These are phyloP conservation scores for Gamsiella multidivaricata DNA, from an alignment of 192 early-diverging fungal genomes.

Conservation along the genomic window DNA sequence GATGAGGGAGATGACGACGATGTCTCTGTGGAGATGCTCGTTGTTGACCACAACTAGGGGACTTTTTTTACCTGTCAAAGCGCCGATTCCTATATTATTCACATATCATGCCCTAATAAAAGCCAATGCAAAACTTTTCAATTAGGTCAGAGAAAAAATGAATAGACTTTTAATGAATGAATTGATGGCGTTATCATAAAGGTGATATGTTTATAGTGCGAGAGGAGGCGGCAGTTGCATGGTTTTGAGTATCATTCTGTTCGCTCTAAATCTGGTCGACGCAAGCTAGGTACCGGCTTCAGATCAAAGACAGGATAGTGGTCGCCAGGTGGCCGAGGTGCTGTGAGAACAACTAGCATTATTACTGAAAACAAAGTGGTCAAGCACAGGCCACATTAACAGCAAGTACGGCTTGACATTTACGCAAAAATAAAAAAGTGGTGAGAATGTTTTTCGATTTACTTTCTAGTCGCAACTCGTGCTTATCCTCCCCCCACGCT, in stretches of 20 bases:
- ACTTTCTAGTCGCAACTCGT: conserved; percentile 41
- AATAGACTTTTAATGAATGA: not conserved
- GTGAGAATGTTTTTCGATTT: conserved; percentile 8
- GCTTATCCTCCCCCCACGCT: not conserved
- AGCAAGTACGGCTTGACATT: not conserved
- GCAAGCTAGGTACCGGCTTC: conserved; percentile 11
- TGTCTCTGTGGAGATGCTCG: conserved; percentile 37
- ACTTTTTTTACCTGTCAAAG: not conserved
- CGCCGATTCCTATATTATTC: not conserved
- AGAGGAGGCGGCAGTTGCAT: not conserved
- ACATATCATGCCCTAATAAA: not conserved
- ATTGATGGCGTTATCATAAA: too few species aligned
- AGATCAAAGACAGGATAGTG: conserved; percentile 19
- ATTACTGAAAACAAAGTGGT: not conserved
- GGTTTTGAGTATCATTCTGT: not conserved
- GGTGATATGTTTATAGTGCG: too few species aligned
- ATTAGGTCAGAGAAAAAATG: not conserved
- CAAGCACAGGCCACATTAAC: not conserved
- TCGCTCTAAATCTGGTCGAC: conserved; percentile 8
- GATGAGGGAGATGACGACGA: conserved; percentile 49
- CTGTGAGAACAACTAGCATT: conserved; percentile 33
- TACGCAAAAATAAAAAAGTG: not conserved
- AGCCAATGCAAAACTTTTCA: not conserved
- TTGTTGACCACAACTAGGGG: conserved; percentile 24
- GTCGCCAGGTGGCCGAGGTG: conserved; percentile 28